Base-by-base conservation (phyloP, 371 early-diverging fungal genomes). In the Smittium mucronatum region DNA sequence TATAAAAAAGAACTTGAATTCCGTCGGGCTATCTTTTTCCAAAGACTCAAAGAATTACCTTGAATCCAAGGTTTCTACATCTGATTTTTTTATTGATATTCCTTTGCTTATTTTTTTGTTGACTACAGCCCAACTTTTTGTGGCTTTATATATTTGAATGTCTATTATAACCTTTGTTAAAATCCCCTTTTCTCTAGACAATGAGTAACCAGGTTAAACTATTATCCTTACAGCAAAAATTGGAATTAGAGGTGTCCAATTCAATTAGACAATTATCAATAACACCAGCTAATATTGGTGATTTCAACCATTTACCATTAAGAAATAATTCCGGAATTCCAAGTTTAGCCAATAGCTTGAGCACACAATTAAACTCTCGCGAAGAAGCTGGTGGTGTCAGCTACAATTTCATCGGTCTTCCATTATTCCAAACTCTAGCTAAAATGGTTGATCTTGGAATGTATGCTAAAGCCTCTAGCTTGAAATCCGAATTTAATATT, bases 401-500 rank as follows among this genome's bases (percentile, higher is more conserved):
- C 0, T 87, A 87, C 57, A 65, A 76, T 16, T 91, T 92, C 61
- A 72, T 85, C 0, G 93, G 93, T 0, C 74, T 90, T 47, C 86
- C 90, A 1, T 78, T 93, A 8, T 91, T 86, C 78, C 91, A 94
- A 66, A 96, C 97, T 0, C 84, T 96, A 5, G 87, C 87, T 59
- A 89, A 89, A 72, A 86, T 88, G 63, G 83, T 96, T 1, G 75
- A 82, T 1, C 74, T 87, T 36, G 93, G 91, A 1, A 87, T 92
- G 34, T 83, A 82, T 34, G 77, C 76, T 28, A 81, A 87, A 47
- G 96, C 94, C 0, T 72, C 80, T 34, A 93, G 93, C 74, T 72
- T 94, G 1, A 86, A 86, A 59, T 80, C 80, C 0, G 96, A 95
- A 11, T 91, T 94, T 71, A 89, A 89, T 70, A 85, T 95, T n/a